phyloP scores from a whole-genome alignment of 176 grass and related monocot species.

The Cenchrus americanus region DNA sequence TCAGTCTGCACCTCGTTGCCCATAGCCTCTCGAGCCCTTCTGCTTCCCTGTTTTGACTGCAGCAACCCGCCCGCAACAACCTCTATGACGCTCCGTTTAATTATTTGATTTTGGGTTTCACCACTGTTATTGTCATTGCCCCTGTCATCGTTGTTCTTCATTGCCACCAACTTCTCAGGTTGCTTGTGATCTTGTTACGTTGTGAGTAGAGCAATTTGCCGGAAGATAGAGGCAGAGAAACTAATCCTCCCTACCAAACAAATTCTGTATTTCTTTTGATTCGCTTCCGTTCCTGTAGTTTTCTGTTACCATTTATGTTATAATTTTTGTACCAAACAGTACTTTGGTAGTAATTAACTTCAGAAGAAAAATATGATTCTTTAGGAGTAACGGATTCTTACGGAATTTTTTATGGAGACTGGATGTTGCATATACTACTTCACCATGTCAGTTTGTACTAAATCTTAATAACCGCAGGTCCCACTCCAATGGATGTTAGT shows the following conservation, averaged over 20 bases:
- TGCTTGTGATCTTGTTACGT: neutral
- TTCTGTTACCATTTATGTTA: neutral
- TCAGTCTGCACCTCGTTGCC: neutral
- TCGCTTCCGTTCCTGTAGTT: neutral
- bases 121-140: neutral
- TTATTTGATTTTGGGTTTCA: neutral
- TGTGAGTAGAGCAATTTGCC: neutral
- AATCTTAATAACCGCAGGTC: constrained; percentile 49
- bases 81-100: neutral
- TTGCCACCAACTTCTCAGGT: neutral
- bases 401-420: neutral
- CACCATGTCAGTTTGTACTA: neutral
- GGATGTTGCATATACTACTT: constrained; percentile 3
- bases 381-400: neutral
- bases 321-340: neutral
- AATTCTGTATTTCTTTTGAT: neutral
- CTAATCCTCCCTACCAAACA: neutral
- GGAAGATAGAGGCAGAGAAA: neutral
- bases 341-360: neutral
- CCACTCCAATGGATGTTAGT: constrained; percentile 72
- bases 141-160: neutral
- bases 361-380: constrained; percentile 4
- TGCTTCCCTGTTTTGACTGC: neutral
- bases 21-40: neutral
- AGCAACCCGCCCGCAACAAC: neutral